Base-by-base conservation (phyloP, 2,329 filamentous ascomycete species). In the Aureobasidium sp. region DNA sequence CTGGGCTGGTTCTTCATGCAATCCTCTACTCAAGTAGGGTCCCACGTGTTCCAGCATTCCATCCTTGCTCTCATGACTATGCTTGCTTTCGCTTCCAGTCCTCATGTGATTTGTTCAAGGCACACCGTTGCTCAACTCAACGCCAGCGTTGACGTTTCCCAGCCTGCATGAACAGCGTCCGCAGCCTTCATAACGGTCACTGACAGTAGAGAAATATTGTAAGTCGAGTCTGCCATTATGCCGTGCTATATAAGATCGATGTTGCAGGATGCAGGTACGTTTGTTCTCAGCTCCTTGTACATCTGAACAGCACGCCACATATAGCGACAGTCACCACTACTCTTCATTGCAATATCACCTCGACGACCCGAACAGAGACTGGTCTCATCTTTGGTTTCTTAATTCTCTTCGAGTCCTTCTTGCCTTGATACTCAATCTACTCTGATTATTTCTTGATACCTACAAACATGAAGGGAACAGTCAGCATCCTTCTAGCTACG, bases 381-480 rank as follows among this genome's bases (percentile, higher is more conserved):
- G 15, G 37, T 49, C 6, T 20, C 25, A 7, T 56, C 4, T 3
- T 49, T 17, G 39, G n/a, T 29, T n/a, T 8, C 31, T n/a, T 6
- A n/a, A 48, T 29, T 3, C 9, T 5, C 45, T 17, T 29, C 45
- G 15, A 31, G 15, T 31, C 14, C 7, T 6, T n/a, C 27, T 48
- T 17, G 45, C 15, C 7, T 29, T 17, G 22, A n/a, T 31, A 7
- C 29, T 48, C 4, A 5, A n/a, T 14, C 9, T 29, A 3, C 1
- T 5, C 34, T 29, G 47, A 31, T 29, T 4, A 17, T 12, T 1
- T 25, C 20, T 25, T 20, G 12, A 8, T 12, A 31, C 20, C 36
- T 6, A 31, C 31, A 55, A 57, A 45, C 8, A 65, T 64, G 62
- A 65, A 63, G 62, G 45, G 39, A 55, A 41, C 62, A 44, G 44